Percentiles rank a stretch among this genome's conserved stretches.
phyloP scores from a whole-genome alignment of 1,284 basidiomycete genomes.

The Leccinum angustisporum region DNA sequence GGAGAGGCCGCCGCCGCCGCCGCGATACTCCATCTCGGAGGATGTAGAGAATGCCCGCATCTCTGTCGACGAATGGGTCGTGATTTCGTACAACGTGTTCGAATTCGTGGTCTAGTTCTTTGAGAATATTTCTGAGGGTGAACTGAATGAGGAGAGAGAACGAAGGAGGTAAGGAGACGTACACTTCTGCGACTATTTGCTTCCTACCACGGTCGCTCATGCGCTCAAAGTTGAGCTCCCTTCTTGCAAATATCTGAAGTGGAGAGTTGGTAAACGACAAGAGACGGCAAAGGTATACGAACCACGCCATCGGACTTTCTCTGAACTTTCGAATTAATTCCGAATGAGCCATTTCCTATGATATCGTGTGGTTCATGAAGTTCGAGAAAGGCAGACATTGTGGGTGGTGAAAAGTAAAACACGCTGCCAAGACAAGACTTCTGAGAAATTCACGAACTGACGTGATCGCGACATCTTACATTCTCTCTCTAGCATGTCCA shows the following conservation, averaged over 20 bases:
- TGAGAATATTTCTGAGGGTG: constrained; percentile 82
- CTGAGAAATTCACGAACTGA: constrained; percentile 23
- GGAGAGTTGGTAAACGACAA: not conserved
- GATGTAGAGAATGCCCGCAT: constrained; percentile 90
- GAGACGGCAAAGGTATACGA: constrained; percentile 35
- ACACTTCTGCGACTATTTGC: constrained; percentile 99
- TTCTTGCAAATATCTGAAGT: constrained; percentile 79
- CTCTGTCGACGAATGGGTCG: constrained; percentile 87
- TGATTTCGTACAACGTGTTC: constrained; percentile 95
- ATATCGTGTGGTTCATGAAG: constrained; percentile 87
- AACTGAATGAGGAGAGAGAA: not conserved
- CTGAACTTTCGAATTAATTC: constrained; percentile 91
- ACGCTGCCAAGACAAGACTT: constrained; percentile 16
- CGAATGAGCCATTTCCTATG: constrained; percentile 97
- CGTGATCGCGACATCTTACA: constrained; percentile 28
- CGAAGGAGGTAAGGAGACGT: constrained; percentile 35
- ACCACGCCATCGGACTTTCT: constrained; percentile 85
- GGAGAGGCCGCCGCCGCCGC: constrained; percentile 91
- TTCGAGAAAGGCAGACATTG: constrained; percentile 54
- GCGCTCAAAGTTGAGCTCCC: constrained; percentile 93
- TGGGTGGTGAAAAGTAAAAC: not conserved
- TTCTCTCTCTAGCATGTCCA: not conserved
- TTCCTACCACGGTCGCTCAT: constrained; percentile 92
- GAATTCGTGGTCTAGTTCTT: constrained; percentile 90
- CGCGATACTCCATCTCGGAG: constrained; percentile 91